Percentiles rank a stretch among this genome's conserved stretches.
Evolutionary conservation across 2,329 filamentous ascomycete genomes (phyloP).

Genomic region (Pezicula radicicola): DNA sequence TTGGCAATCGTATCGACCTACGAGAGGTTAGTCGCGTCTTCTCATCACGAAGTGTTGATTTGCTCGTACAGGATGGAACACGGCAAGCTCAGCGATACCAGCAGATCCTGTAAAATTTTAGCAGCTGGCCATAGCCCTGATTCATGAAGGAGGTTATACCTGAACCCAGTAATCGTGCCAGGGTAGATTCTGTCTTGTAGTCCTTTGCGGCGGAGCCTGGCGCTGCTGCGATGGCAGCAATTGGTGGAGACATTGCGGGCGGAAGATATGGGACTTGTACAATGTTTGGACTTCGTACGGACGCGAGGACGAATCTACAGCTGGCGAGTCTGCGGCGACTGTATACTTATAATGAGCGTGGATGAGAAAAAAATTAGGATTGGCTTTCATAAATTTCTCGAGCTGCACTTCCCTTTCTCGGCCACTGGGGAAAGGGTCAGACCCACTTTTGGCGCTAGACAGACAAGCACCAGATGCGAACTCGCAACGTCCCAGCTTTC

Average conservation of each 20-base stretch:
- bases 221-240: constrained; percentile 32
- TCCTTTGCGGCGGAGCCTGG: constrained; percentile 39
- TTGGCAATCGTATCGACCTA: constrained; percentile 98
- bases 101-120: constrained; percentile 64
- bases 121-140: not conserved
- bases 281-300: not conserved
- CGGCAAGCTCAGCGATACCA: constrained; percentile 86
- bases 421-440: not conserved
- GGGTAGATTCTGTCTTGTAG: constrained; percentile 81
- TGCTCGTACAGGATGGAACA: constrained; percentile 79
- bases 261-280: not conserved
- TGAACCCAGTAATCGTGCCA: constrained; percentile 86
- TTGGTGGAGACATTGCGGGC: constrained; percentile 9
- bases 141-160: constrained; percentile 50
- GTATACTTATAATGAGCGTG: not conserved
- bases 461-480: not conserved
- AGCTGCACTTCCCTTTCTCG: not conserved
- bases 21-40: constrained; percentile 25
- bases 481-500: not conserved
- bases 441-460: not conserved
- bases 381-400: constrained; percentile 1
- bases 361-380: not conserved
- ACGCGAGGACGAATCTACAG: not conserved
- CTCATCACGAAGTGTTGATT: constrained; percentile 5
- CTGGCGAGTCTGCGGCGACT: not conserved